These are phyloP conservation scores for Microcyclosporella mali DNA, from an alignment of 2,329 filamentous ascomycete genomes.

Conservation along the genomic window DNA sequence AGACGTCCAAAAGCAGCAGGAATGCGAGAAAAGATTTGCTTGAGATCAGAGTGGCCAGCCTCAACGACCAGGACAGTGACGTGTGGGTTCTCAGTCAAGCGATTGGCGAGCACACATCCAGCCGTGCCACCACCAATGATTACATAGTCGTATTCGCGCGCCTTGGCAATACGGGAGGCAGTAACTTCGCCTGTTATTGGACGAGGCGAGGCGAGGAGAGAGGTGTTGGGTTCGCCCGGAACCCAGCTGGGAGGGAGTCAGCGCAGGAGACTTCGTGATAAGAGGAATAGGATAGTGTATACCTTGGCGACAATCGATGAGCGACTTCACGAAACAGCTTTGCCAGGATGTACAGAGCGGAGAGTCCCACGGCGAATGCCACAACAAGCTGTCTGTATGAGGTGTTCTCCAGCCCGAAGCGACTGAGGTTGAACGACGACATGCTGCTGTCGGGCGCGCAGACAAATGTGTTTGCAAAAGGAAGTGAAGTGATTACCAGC, in stretches of 20 bases:
- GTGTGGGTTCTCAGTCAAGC: constrained; percentile 25
- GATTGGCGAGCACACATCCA: constrained; percentile 22
- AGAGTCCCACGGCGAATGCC: not conserved
- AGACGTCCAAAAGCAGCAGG: constrained; percentile 13
- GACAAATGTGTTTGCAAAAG: no score
- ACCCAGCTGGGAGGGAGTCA: not conserved
- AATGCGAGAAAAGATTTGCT: constrained; percentile 16
- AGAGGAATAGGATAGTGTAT: not conserved
- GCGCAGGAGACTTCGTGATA: not conserved
- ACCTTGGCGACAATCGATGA: constrained; percentile 2
- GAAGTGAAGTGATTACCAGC: no score
- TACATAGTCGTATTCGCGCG: constrained; percentile 17
- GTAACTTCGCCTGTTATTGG: constrained; percentile 5
- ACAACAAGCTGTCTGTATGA: constrained; percentile 1
- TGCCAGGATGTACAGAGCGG: not conserved
- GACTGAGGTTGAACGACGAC: no score
- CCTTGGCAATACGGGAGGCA: constrained; percentile 6
- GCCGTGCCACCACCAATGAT: constrained; percentile 25
- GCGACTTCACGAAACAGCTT: constrained; percentile 3
- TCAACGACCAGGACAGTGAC: constrained; percentile 26
- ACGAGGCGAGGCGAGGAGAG: constrained; percentile 10
- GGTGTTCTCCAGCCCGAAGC: not conserved
- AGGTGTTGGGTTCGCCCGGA: constrained; percentile 14
- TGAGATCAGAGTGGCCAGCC: constrained; percentile 22
- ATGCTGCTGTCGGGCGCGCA: no score